A percentile compares a stretch with the other conserved stretches of the same genome.
Evolutionary conservation across 768 basidiomycete genomes (phyloP).

Genomic region (Lentinula lateritia): DNA sequence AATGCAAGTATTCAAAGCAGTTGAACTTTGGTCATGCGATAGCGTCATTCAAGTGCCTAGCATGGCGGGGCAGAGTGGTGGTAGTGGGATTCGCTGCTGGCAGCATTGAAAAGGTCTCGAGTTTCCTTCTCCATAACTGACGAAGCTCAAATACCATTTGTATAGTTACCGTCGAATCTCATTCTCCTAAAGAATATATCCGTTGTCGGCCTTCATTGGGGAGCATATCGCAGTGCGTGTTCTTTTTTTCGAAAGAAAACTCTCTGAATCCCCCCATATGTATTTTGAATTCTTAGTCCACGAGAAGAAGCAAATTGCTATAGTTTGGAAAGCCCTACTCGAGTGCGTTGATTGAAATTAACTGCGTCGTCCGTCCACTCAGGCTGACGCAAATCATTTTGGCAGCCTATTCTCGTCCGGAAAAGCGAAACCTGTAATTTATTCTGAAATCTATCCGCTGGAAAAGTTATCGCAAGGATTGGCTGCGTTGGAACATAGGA

Average conservation of each 20-base stretch:
- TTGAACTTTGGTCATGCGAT: neutral
- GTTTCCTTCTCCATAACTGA: neutral
- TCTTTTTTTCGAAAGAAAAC: too few relatives aligned
- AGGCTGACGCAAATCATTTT: neutral
- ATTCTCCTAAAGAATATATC: slow-evolving; percentile 84
- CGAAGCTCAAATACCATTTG: neutral
- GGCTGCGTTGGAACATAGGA: slow-evolving; percentile 67
- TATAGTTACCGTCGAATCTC: slow-evolving; percentile 76
- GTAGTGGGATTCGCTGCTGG: slow-evolving; percentile 94
- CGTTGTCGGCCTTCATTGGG: slow-evolving; percentile 85
- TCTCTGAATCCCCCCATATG: neutral
- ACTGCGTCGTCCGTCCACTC: neutral
- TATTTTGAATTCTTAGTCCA: neutral
- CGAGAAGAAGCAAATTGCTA: neutral
- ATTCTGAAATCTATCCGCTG: slow-evolving; percentile 63
- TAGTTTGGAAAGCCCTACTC: neutral
- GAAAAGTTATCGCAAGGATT: slow-evolving; percentile 66
- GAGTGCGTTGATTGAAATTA: neutral
- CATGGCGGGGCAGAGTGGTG: slow-evolving; percentile 88
- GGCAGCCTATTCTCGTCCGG: slow-evolving; percentile 63
- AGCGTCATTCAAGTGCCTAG: slow-evolving; percentile 90
- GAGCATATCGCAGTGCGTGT: slow-evolving; percentile 63
- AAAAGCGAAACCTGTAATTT: slow-evolving; percentile 63
- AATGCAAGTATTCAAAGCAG: neutral
- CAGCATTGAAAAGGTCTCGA: slow-evolving; percentile 69